Conservation (phyloP, 2,329 filamentous ascomycete genomes). For the Aspergillus awamori region DNA sequence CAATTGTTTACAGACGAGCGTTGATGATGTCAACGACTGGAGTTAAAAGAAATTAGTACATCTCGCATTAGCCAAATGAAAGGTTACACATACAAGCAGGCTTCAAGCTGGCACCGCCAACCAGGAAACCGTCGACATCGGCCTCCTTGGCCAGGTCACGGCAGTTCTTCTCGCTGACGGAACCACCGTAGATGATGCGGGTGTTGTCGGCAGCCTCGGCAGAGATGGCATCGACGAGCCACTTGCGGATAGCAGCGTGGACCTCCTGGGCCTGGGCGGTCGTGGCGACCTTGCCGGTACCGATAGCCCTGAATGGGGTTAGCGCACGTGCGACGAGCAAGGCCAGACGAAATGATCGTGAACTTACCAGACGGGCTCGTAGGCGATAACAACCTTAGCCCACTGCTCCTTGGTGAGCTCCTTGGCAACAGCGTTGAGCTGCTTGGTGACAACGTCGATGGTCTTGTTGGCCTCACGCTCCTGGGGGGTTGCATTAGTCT, state of each 20-base stretch:
- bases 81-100: constrained; percentile 71
- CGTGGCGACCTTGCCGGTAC: constrained; percentile 90
- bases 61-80: not conserved
- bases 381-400: constrained; percentile 93
- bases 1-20: constrained; percentile 51
- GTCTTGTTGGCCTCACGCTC: constrained; percentile 86
- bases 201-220: constrained; percentile 80
- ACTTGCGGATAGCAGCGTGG: constrained; percentile 86
- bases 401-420: constrained; percentile 71
- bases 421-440: constrained; percentile 81
- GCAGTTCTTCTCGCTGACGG: constrained; percentile 98
- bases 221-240: constrained; percentile 76
- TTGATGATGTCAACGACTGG: constrained; percentile 69
- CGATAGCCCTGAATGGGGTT: constrained; percentile 60
- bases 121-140: constrained; percentile 97
- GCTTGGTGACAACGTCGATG: constrained; percentile 69
- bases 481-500: constrained; percentile 35
- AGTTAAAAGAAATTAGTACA: no score
- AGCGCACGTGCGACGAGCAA: not conserved
- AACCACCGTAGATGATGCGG: constrained; percentile 94
- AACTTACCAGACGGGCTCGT: constrained; percentile 96
- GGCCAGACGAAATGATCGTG: not conserved
- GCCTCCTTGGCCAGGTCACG: constrained; percentile 84
- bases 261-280: constrained; percentile 92
- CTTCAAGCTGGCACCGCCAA: constrained; percentile 95